Base-by-base conservation (phyloP, 139 green algal genomes). In the Chlorokybus atmophyticus region DNA sequence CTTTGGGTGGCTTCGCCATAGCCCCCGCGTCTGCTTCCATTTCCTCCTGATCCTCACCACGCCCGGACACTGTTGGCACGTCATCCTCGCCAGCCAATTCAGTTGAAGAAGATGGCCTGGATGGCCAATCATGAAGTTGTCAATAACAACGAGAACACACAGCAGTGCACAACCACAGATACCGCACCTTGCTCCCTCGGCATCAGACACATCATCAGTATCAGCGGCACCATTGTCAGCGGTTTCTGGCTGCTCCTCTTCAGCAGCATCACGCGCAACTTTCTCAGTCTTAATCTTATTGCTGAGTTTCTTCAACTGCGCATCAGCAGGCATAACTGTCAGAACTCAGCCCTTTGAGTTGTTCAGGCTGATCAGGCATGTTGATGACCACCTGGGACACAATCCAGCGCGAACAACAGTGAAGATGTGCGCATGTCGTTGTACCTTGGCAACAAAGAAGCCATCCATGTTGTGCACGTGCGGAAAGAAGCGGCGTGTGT, bases 401-500 rank as follows among this genome's bases (percentile, higher is more conserved):
- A 44, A 44, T 44, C 38, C 14, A 23, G 38, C 17, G 17, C 38
- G 38, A 44, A 44, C 38, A 23, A 44, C 14, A 17, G 14, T 23
- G 17, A 44, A 44, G 14, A 14, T 14, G 17, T 14, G 38, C 14
- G 38, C 38, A 14, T 14, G 38, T 23, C 17, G 17, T 14, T 23
- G 17, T 44, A 68, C 56, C 56, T 71, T 99, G 79, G 84, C 93
- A 35, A 98, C 92, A 55, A 98, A 98, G 78, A 99, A 99, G 87
- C 88, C 92, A 57, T 98, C 91, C 65, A 99, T 60, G 77, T 99
- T 99, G 74, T 99, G 92, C 4, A 83, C 82, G 56, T 99, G 92
- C 1, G 92, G 92, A 75, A 94, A 99, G 81, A 94, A 98, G 40
- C 92, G 79, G 14, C 85, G 71, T 21, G 85, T 71, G 29, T 93